Evolutionary conservation across 1,284 basidiomycete genomes (phyloP).

Genomic region (Volvariella surrecta): DNA sequence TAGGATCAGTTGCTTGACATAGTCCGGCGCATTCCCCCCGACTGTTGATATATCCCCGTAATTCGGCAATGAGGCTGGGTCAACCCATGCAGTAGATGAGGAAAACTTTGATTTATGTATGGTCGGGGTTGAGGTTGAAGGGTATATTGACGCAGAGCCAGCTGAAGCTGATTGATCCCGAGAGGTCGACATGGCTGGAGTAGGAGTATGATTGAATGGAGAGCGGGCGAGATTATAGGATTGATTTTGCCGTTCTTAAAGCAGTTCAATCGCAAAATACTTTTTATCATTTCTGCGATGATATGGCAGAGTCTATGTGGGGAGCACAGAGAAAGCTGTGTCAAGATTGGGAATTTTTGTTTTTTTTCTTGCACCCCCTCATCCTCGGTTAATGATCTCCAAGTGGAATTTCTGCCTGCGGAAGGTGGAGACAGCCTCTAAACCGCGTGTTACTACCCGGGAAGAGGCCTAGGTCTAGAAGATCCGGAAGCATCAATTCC

Average conservation of each 20-base stretch:
- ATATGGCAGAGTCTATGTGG: constrained; percentile 8
- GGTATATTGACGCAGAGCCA: constrained; percentile 10
- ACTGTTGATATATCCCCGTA: constrained; percentile 45
- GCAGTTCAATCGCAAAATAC: too few relatives aligned
- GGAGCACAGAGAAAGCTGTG: too few relatives aligned
- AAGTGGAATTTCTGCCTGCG: constrained; percentile 23
- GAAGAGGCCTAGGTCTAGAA: constrained; percentile 17
- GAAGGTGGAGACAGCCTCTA: constrained; percentile 14
- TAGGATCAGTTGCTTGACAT: constrained; percentile 53
- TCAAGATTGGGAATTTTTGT: too few relatives aligned
- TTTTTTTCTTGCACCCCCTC: too few relatives aligned
- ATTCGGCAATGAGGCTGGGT: constrained; percentile 47
- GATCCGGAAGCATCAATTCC: constrained; percentile 12
- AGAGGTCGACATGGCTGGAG: constrained; percentile 16
- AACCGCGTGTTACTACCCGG: constrained; percentile 20
- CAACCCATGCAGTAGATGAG: constrained; percentile 43
- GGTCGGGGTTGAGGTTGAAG: constrained; percentile 2
- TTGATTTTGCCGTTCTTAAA: too few relatives aligned
- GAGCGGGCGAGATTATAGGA: background rate
- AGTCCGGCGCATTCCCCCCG: constrained; percentile 49
- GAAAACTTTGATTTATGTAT: constrained; percentile 7
- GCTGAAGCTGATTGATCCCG: constrained; percentile 16
- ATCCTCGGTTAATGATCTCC: constrained; percentile 8
- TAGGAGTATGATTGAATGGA: constrained; percentile 7
- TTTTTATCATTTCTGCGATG: too few relatives aligned